phyloP scores from a whole-genome alignment of 2,329 filamentous ascomycete genomes.

The Fusarium sp. region DNA sequence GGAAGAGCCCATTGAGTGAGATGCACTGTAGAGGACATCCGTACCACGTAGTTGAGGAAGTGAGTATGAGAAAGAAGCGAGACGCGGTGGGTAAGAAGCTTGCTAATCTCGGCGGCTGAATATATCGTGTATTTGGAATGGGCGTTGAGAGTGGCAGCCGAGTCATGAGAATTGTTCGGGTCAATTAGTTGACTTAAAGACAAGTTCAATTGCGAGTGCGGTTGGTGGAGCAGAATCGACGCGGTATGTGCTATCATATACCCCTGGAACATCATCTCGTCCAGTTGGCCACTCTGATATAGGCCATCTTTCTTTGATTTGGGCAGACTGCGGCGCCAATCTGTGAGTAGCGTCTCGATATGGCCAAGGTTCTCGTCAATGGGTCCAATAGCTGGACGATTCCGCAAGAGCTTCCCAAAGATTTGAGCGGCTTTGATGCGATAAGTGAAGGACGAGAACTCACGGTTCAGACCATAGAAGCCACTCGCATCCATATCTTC shows the following conservation, averaged over 20 bases:
- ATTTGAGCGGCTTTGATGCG: constrained; percentile 85
- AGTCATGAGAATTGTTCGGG: constrained; percentile 73
- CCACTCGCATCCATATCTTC: constrained; percentile 80
- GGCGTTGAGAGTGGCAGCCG: constrained; percentile 65
- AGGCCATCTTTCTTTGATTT: constrained; percentile 76
- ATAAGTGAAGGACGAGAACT: constrained; percentile 88
- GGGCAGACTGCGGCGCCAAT: constrained; percentile 86
- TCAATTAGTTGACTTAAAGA: constrained; percentile 69
- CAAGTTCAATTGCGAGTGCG: constrained; percentile 78
- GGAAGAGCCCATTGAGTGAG: constrained; percentile 81
- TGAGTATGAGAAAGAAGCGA: constrained; percentile 80
- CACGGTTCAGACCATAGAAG: constrained; percentile 76
- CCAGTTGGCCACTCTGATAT: constrained; percentile 75
- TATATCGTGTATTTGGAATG: constrained; percentile 86
- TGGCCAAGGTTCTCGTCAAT: constrained; percentile 65
- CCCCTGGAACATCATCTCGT: constrained; percentile 93
- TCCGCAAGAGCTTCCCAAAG: constrained; percentile 78
- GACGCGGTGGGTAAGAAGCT: constrained; percentile 78
- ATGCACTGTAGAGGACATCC: constrained; percentile 83
- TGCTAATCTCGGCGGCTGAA: constrained; percentile 81
- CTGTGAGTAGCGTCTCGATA: constrained; percentile 68
- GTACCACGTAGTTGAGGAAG: constrained; percentile 85
- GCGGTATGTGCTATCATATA: constrained; percentile 79
- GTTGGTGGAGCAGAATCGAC: constrained; percentile 82
- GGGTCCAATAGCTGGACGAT: constrained; percentile 62